Percentiles rank a stretch among this genome's conserved stretches.
These are phyloP conservation scores for Cryptosporidium bovis DNA, from an alignment of 169 alveolate genomes.

Conservation along the genomic window DNA sequence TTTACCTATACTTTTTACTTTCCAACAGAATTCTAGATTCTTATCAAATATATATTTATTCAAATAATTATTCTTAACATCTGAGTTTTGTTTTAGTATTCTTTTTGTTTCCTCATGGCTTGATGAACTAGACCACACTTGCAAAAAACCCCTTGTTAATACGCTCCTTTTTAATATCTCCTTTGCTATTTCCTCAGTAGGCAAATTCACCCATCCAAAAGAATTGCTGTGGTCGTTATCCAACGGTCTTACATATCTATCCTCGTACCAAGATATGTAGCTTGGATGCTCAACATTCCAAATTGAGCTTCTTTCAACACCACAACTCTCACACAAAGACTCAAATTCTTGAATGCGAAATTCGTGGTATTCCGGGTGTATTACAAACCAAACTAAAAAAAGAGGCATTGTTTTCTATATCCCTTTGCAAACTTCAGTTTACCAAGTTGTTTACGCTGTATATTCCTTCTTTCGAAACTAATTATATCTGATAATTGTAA, in stretches of 20 bases:
- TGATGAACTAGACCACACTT: constrained; percentile 78
- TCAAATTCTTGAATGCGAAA: constrained; percentile 78
- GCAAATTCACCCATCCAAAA: constrained; percentile 69
- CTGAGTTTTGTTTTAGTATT: constrained; percentile 22
- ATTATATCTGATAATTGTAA: too few species aligned
- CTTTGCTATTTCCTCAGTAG: constrained; percentile 75
- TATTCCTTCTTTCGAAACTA: too few species aligned
- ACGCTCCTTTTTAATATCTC: constrained; percentile 76
- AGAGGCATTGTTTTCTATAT: constrained; percentile 6
- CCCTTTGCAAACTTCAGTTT: too few species aligned
- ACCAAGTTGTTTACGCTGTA: too few species aligned
- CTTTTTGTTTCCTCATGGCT: constrained; percentile 72
- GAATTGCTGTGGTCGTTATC: constrained; percentile 68
- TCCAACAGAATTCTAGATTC: constrained; percentile 76
- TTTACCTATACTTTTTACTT: constrained; percentile 75
- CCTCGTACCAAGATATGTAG: constrained; percentile 21
- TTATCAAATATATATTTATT: constrained; percentile 73
- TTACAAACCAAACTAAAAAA: constrained; percentile 79
- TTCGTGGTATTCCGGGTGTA: constrained; percentile 79
- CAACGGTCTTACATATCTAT: constrained; percentile 16
- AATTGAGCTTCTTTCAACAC: constrained; percentile 39
- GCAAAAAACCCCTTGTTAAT: constrained; percentile 76
- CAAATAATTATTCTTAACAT: constrained; percentile 64
- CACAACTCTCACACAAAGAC: constrained; percentile 75
- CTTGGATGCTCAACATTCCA: constrained; percentile 19